Evolutionary conservation across 805 yeast genomes (phyloP).

Genomic region (Ogataea ramenticola): DNA sequence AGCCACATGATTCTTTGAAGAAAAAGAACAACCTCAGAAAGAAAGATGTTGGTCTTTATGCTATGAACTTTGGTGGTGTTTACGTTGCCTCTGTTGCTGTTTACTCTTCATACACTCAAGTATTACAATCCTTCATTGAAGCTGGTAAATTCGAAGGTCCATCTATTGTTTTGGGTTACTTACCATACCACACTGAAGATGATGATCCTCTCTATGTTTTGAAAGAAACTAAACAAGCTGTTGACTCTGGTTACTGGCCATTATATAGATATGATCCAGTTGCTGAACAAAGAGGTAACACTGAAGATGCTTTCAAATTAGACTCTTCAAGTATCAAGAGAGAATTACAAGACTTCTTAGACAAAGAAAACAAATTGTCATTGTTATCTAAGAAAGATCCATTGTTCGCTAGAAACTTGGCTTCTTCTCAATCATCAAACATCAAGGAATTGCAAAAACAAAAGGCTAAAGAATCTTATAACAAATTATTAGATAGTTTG

Average conservation of each 20-base stretch:
- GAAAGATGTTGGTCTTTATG: constrained; percentile 89
- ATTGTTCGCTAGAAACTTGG: constrained; percentile 65
- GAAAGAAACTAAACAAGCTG: constrained; percentile 82
- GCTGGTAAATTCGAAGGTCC: constrained; percentile 91
- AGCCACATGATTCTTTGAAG: constrained; percentile 47
- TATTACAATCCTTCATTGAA: constrained; percentile 79
- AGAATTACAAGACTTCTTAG: constrained; percentile 72
- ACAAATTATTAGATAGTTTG: constrained; percentile 72
- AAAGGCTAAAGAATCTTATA: constrained; percentile 72
- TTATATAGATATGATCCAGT: constrained; percentile 78
- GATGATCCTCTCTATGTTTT: constrained; percentile 67
- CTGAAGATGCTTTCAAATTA: constrained; percentile 57
- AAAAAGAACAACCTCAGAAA: constrained; percentile 46
- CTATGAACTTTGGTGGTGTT: constrained; percentile 84
- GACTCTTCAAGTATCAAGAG: constrained; percentile 80
- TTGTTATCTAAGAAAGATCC: constrained; percentile 68
- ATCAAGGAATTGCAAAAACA: constrained; percentile 49
- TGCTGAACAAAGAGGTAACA: constrained; percentile 31
- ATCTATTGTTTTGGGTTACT: constrained; percentile 81
- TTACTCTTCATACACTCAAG: constrained; percentile 89
- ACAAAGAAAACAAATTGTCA: constrained; percentile 83
- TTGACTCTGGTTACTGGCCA: constrained; percentile 96
- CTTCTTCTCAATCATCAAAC: constrained; percentile 53
- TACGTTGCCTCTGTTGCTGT: constrained; percentile 94
- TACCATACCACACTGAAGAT: constrained; percentile 64